Conservation (phyloP, 768 basidiomycete genomes). For the Termitomyces sp. region DNA sequence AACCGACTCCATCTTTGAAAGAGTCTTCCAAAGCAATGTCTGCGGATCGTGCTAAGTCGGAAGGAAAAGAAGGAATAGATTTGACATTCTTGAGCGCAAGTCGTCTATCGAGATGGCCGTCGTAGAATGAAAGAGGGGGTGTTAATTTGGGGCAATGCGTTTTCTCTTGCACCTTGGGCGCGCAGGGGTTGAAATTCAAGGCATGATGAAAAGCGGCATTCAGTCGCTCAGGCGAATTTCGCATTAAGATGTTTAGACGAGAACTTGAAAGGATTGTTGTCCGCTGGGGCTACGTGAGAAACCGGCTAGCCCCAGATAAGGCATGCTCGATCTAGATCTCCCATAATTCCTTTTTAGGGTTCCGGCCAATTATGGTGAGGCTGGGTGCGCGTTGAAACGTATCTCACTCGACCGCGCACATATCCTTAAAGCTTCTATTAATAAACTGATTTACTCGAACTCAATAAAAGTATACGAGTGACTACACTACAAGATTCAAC, state of each 20-base stretch:
- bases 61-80: neutral
- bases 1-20: neutral
- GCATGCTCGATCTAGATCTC: too few species aligned
- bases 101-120: constrained; percentile 6
- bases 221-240: neutral
- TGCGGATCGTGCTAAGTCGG: neutral
- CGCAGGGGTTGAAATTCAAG: neutral
- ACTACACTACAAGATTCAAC: neutral
- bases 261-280: too few species aligned
- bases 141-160: neutral
- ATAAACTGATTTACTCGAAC: too few species aligned
- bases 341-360: too few species aligned
- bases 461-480: too few species aligned
- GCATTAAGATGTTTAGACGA: neutral
- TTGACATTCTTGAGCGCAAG: constrained; percentile 2
- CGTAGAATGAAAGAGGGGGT: constrained; percentile 3
- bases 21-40: neutral
- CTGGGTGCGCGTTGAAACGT: too few species aligned
- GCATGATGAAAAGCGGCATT: neutral
- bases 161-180: neutral
- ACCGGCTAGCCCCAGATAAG: too few species aligned
- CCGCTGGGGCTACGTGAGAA: too few species aligned
- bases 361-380: too few species aligned
- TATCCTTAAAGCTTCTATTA: too few species aligned
- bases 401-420: too few species aligned